phyloP scores from a whole-genome alignment of 2,329 filamentous ascomycete genomes.

The Penicillium decumbens region DNA sequence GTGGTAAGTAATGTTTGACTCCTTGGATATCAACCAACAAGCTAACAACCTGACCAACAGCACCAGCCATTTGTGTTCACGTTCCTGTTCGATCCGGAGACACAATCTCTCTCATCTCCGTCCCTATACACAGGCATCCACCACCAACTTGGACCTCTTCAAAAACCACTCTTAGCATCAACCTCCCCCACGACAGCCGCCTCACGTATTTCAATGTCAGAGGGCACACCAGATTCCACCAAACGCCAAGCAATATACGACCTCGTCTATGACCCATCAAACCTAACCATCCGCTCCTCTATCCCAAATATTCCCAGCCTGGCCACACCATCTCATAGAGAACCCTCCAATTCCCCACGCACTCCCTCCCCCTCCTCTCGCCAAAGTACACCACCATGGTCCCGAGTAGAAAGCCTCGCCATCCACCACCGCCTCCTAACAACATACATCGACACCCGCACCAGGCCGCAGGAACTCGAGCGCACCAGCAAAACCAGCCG shows the following conservation, averaged over 20 bases:
- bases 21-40: not conserved
- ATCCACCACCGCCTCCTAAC: slow-evolving; percentile 58
- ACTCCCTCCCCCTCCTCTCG: slow-evolving; percentile 57
- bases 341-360: slow-evolving; percentile 33
- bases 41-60: slow-evolving; percentile 21
- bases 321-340: slow-evolving; percentile 29
- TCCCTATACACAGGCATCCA: slow-evolving; percentile 48
- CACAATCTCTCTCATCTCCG: slow-evolving; percentile 39
- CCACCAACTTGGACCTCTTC: slow-evolving; percentile 47
- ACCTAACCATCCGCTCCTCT: slow-evolving; percentile 56
- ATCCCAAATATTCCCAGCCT: slow-evolving; percentile 61
- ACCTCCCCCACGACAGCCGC: slow-evolving; percentile 43
- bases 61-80: slow-evolving; percentile 50
- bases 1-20: slow-evolving; percentile 29
- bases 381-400: slow-evolving; percentile 40
- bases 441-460: slow-evolving; percentile 51
- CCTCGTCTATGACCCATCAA: slow-evolving; percentile 56
- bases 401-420: slow-evolving; percentile 56
- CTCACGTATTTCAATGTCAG: slow-evolving; percentile 33
- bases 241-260: slow-evolving; percentile 51
- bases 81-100: slow-evolving; percentile 46
- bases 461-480: slow-evolving; percentile 50
- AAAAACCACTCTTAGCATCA: slow-evolving; percentile 44
- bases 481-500: slow-evolving; percentile 59
- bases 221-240: slow-evolving; percentile 32